phyloP scores from a whole-genome alignment of 2,329 filamentous ascomycete species.

The Chrysosporium keratinophilum region DNA sequence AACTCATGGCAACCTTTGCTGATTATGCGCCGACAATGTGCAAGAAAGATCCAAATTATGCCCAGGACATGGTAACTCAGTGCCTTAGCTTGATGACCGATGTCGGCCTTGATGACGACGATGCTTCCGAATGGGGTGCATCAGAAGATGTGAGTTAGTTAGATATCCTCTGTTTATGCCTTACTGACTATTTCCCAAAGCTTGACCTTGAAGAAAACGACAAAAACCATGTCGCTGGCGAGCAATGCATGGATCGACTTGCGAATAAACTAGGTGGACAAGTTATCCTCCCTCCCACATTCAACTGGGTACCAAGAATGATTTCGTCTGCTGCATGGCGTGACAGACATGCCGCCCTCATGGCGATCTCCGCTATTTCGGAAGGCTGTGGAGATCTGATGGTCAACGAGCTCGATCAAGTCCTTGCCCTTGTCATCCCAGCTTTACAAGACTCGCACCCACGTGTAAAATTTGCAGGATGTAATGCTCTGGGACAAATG shows the following conservation, averaged over 20 bases:
- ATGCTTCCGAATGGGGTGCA: slow-evolving; percentile 84
- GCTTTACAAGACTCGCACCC: slow-evolving; percentile 82
- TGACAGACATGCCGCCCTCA: slow-evolving; percentile 89
- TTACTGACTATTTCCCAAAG: slow-evolving; percentile 35
- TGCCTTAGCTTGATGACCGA: slow-evolving; percentile 98
- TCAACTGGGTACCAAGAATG: slow-evolving; percentile 95
- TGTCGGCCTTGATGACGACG: slow-evolving; percentile 85
- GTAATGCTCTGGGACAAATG: slow-evolving; percentile 98
- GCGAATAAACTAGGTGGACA: slow-evolving; percentile 96
- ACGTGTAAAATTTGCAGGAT: slow-evolving; percentile 91
- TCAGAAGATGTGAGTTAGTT: slow-evolving; percentile 66
- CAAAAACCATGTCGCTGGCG: slow-evolving; percentile 90
- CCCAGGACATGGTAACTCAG: slow-evolving; percentile 94
- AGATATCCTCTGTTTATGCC: not conserved
- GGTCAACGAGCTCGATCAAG: slow-evolving; percentile 87
- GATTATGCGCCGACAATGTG: slow-evolving; percentile 92
- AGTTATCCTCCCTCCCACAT: slow-evolving; percentile 83
- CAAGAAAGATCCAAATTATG: slow-evolving; percentile 85
- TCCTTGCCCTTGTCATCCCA: slow-evolving; percentile 87
- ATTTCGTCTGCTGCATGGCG: slow-evolving; percentile 91
- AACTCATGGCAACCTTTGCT: slow-evolving; percentile 96
- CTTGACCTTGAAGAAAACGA: slow-evolving; percentile 94
- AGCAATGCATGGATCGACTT: slow-evolving; percentile 95
- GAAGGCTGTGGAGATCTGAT: slow-evolving; percentile 94
- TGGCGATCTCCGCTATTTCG: slow-evolving; percentile 97